These are phyloP conservation scores for Cercospora citrullina DNA, from an alignment of 2,329 filamentous ascomycete species.

Conservation along the genomic window DNA sequence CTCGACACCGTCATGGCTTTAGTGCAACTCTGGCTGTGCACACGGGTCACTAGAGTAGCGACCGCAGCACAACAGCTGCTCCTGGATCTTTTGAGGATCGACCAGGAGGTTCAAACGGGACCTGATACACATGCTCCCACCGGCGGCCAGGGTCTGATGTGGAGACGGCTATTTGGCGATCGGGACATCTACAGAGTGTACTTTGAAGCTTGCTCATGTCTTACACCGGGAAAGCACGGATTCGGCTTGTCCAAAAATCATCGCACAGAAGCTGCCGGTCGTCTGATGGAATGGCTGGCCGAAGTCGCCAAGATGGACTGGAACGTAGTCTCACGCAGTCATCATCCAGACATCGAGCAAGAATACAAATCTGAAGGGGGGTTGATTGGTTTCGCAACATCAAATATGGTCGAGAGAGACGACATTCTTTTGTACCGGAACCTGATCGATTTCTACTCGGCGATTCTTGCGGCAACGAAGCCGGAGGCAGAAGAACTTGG, in stretches of 20 bases:
- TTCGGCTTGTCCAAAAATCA: slow-evolving; percentile 51
- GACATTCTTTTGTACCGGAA: slow-evolving; percentile 63
- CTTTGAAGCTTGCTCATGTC: slow-evolving; percentile 56
- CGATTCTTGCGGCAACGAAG: slow-evolving; percentile 45
- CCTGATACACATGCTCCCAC: slow-evolving; percentile 26
- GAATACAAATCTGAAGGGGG: slow-evolving; percentile 41
- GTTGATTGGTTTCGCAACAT: slow-evolving; percentile 57
- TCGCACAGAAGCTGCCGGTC: slow-evolving; percentile 61
- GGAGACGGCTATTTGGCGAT: slow-evolving; percentile 63
- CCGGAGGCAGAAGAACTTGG: slow-evolving; percentile 2
- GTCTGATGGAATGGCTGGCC: slow-evolving; percentile 59
- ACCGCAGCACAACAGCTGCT: slow-evolving; percentile 56
- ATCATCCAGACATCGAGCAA: slow-evolving; percentile 54
- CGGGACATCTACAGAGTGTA: slow-evolving; percentile 58
- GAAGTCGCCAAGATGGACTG: slow-evolving; percentile 57
- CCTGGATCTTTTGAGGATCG: slow-evolving; percentile 54
- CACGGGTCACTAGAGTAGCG: slow-evolving; percentile 56
- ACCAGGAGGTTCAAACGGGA: slow-evolving; percentile 41
- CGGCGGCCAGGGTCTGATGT: slow-evolving; percentile 56
- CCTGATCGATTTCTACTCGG: slow-evolving; percentile 58
- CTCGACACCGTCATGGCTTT: slow-evolving; percentile 56
- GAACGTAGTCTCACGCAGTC: slow-evolving; percentile 53
- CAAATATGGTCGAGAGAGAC: slow-evolving; percentile 57
- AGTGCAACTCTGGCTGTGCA: slow-evolving; percentile 60
- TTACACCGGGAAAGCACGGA: slow-evolving; percentile 35